phyloP scores from a whole-genome alignment of 169 alveolate species.

The Plasmodium yoelii region DNA sequence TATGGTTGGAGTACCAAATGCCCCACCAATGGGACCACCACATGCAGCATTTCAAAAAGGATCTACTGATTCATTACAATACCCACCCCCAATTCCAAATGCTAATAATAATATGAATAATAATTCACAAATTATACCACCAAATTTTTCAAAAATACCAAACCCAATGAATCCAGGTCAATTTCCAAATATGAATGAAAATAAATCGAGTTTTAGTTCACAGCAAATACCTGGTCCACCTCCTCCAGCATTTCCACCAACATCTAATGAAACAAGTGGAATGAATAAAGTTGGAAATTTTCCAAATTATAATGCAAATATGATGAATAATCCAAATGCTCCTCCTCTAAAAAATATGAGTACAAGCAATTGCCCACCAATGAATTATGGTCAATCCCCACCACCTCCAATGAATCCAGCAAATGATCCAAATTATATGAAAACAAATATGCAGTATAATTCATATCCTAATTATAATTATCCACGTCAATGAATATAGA shows the following conservation, averaged over 20 bases:
- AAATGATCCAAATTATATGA: constrained; percentile 31
- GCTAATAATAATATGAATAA: constrained; percentile 3
- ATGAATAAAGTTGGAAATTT: constrained; percentile 24
- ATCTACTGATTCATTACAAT: constrained; percentile 5
- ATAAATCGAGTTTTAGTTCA: constrained; percentile 41
- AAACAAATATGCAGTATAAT: constrained; percentile 17
- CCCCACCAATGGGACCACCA: background rate
- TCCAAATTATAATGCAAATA: constrained; percentile 30
- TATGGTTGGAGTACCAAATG: background rate
- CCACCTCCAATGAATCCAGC: constrained; percentile 31
- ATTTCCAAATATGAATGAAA: constrained; percentile 32
- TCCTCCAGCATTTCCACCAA: constrained; percentile 48
- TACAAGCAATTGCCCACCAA: constrained; percentile 9
- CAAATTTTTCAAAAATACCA: constrained; percentile 15
- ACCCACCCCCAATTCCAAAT: constrained; percentile 2
- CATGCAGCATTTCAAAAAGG: background rate
- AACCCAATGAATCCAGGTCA: constrained; percentile 21
- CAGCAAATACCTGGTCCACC: constrained; percentile 34
- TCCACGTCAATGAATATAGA: constrained; percentile 22
- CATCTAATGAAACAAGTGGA: constrained; percentile 7
- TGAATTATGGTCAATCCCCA: constrained; percentile 19
- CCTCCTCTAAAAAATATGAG: constrained; percentile 10
- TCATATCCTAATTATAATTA: constrained; percentile 48
- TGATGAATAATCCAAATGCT: constrained; percentile 21
- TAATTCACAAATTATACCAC: background rate